Conservation (phyloP, 495 filamentous ascomycete genomes). For the Hypoxylon lienhwacheense region DNA sequence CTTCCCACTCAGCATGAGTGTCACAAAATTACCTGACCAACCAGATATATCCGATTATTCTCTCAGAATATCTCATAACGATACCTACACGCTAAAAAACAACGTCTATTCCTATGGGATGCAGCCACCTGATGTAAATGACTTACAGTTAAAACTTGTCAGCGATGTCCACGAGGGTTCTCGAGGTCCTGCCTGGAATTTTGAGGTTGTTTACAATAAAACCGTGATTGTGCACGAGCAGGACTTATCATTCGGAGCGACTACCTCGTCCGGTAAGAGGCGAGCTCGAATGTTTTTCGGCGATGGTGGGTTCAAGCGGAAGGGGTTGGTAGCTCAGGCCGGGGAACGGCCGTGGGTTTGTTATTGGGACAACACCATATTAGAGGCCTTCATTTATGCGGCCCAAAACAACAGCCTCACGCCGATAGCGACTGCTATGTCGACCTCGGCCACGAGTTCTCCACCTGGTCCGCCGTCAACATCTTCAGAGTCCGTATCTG, state of each 20-base stretch:
- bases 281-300: conserved; percentile 28
- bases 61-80: conserved; percentile 41
- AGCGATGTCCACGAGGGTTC: conserved; percentile 60
- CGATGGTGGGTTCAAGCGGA: conserved; percentile 48
- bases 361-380: conserved; percentile 77
- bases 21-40: conserved; percentile 26
- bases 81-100: conserved; percentile 37
- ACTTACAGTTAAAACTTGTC: conserved; percentile 61
- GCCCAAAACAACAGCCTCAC: conserved; percentile 56
- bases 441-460: conserved; percentile 11
- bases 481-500: conserved; percentile 9
- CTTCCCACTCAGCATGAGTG: conserved; percentile 39
- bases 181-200: conserved; percentile 76
- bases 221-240: conserved; percentile 70
- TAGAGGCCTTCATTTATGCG: conserved; percentile 83
- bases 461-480: conserved; percentile 28
- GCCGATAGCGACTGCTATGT: conserved; percentile 29
- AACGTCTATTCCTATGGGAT: conserved; percentile 66
- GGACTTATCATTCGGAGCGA: conserved; percentile 40
- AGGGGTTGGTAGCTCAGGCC: conserved; percentile 53
- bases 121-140: conserved; percentile 64
- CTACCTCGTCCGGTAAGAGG: conserved; percentile 13
- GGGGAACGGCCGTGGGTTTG: conserved; percentile 84
- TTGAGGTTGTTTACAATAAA: conserved; percentile 74
- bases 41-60: conserved; percentile 37